Percentiles rank a stretch among this genome's conserved stretches.
These are phyloP conservation scores for Neofusicoccum kwambonambiense DNA, from an alignment of 2,329 filamentous ascomycete genomes.

Conservation along the genomic window DNA sequence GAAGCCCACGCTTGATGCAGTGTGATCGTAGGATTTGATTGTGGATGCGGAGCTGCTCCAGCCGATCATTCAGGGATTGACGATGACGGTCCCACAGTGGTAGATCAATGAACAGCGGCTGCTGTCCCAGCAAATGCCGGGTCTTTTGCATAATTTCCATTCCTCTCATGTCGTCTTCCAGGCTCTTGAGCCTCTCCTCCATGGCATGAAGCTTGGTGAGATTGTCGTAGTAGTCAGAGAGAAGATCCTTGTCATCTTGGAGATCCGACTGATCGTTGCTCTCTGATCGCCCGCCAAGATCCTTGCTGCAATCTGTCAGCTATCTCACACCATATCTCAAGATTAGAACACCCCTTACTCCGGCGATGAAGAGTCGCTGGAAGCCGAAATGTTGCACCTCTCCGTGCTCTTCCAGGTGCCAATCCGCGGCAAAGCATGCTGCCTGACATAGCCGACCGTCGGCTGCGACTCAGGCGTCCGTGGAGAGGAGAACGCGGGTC, in stretches of 20 bases:
- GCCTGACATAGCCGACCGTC: not conserved
- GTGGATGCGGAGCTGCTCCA: not conserved
- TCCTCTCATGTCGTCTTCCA: not conserved
- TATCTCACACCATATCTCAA: not conserved
- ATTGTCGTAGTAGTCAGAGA: constrained; percentile 5
- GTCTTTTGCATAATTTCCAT: constrained; percentile 9
- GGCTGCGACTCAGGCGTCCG: not conserved
- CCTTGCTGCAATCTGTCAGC: not conserved
- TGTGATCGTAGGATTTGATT: not conserved
- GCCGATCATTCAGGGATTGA: not conserved
- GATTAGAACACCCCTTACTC: not conserved
- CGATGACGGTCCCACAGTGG: constrained; percentile 5
- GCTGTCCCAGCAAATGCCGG: not conserved
- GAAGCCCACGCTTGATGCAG: constrained; percentile 8
- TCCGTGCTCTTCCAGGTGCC: not conserved
- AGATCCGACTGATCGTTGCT: not conserved
- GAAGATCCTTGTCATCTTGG: not conserved
- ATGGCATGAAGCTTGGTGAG: not conserved
- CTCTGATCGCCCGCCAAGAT: constrained; percentile 1
- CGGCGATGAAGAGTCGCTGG: not conserved
- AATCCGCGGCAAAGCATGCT: not conserved
- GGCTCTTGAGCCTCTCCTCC: not conserved
- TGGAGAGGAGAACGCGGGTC: not conserved
- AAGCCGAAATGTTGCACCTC: not conserved
- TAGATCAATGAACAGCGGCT: constrained; percentile 6